Conservation (phyloP, 2,329 filamentous ascomycete genomes). For the Colletotrichum sp. region DNA sequence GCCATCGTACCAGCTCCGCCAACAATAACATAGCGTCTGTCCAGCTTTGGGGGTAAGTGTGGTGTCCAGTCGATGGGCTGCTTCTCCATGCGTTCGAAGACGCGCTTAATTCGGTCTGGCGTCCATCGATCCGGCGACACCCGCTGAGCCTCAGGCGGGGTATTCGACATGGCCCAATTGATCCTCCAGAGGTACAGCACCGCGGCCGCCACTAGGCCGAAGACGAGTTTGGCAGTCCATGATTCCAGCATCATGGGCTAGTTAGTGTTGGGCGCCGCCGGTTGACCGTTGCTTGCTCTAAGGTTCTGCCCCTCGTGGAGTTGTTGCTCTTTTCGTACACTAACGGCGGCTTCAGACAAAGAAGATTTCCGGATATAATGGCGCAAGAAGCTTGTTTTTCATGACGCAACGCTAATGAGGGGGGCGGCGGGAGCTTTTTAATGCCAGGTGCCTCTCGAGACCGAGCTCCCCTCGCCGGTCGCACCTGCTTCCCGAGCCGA, state of each 20-base stretch:
- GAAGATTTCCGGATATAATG: background rate
- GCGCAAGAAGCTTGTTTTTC: slow-evolving; percentile 4
- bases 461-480: background rate
- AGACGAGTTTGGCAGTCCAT: background rate
- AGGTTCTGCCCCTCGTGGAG: background rate
- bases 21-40: slow-evolving; percentile 49
- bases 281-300: background rate
- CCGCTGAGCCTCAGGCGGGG: slow-evolving; percentile 38
- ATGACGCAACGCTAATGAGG: background rate
- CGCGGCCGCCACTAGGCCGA: slow-evolving; percentile 9
- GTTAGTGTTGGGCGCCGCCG: background rate
- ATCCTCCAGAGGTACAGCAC: slow-evolving; percentile 40
- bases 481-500: background rate
- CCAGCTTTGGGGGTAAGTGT: slow-evolving; percentile 41
- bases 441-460: background rate
- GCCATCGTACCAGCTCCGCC: slow-evolving; percentile 48
- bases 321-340: background rate
- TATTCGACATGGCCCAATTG: slow-evolving; percentile 39
- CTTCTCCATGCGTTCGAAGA: slow-evolving; percentile 37
- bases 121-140: slow-evolving; percentile 40
- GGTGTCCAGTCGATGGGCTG: slow-evolving; percentile 41
- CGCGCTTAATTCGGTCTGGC: slow-evolving; percentile 35
- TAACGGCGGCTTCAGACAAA: background rate
- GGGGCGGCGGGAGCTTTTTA: background rate
- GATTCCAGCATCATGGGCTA: slow-evolving; percentile 1